Evolutionary conservation across 805 yeast species (phyloP).

Genomic region (Crinitomyces ghanaensis): DNA sequence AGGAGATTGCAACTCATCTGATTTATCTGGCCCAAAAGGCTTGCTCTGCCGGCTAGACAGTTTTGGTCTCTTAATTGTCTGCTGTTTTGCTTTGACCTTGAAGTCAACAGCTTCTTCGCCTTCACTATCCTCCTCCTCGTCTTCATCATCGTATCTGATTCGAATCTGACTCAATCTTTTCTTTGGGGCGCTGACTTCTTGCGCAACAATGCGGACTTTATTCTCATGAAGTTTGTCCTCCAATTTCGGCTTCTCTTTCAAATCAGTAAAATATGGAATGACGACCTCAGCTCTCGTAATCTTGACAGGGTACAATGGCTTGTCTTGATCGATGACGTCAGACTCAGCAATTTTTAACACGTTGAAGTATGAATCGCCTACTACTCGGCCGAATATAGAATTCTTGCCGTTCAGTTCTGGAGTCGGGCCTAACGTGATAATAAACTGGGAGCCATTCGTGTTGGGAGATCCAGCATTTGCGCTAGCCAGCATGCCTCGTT

Average conservation of each 20-base stretch:
- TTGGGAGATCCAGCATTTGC: constrained; percentile 29
- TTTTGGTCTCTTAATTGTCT: too few species aligned
- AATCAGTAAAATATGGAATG: constrained; percentile 37
- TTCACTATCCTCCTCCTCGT: constrained; percentile 25
- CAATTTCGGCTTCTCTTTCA: constrained; percentile 7
- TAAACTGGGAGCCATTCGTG: constrained; percentile 31
- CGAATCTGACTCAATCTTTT: constrained; percentile 21
- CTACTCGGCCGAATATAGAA: constrained; percentile 47
- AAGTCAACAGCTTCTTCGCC: constrained; percentile 8
- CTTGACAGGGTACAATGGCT: constrained; percentile 42
- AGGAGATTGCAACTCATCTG: too few species aligned
- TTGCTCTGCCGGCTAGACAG: too few species aligned
- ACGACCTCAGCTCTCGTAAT: constrained; percentile 34
- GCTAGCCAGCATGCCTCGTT: constrained; percentile 46
- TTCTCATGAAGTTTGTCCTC: constrained; percentile 4
- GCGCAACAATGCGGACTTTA: constrained; percentile 1
- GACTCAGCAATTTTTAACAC: constrained; percentile 39
- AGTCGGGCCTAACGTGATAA: constrained; percentile 38
- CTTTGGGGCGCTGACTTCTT: constrained; percentile 4
- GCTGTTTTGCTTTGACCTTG: too few species aligned
- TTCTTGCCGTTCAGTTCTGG: constrained; percentile 34
- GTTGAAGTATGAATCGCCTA: constrained; percentile 44
- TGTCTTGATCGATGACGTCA: constrained; percentile 31
- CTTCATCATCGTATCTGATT: constrained; percentile 32
- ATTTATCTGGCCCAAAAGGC: too few species aligned